Conservation (phyloP, 2,329 filamentous ascomycete genomes). For the Penicillium capsulatum region DNA sequence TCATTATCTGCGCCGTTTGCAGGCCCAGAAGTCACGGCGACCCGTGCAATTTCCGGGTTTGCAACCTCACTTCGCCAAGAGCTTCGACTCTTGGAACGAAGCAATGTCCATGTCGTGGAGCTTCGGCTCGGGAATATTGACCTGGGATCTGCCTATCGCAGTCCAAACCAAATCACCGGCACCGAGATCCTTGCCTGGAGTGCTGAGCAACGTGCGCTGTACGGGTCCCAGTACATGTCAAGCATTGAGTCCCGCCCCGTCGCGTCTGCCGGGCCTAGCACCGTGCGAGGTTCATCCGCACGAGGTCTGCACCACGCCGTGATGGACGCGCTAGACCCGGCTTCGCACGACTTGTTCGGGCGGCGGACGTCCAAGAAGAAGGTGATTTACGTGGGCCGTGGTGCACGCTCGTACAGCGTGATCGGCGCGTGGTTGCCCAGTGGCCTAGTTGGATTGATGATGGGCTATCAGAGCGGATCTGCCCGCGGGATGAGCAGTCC, state of each 20-base stretch:
- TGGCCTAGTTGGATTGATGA: slow-evolving; percentile 84
- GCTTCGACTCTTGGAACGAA: slow-evolving; percentile 63
- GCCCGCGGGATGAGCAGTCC: slow-evolving; percentile 18
- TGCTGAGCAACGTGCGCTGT: slow-evolving; percentile 51
- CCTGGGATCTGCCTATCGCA: slow-evolving; percentile 59
- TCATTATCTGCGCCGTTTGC: slow-evolving; percentile 44
- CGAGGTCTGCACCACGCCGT: slow-evolving; percentile 79
- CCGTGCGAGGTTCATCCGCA: slow-evolving; percentile 62
- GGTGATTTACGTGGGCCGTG: slow-evolving; percentile 75
- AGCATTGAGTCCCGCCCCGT: slow-evolving; percentile 42
- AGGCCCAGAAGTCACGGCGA: slow-evolving; percentile 80
- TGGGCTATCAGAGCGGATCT: slow-evolving; percentile 61
- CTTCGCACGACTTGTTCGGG: slow-evolving; percentile 40
- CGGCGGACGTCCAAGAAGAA: slow-evolving; percentile 40
- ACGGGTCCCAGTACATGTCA: slow-evolving; percentile 41
- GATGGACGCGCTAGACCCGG: slow-evolving; percentile 74
- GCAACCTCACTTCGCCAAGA: slow-evolving; percentile 75
- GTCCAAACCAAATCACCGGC: slow-evolving; percentile 40
- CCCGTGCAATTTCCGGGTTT: slow-evolving; percentile 80
- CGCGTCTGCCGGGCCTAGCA: slow-evolving; percentile 37
- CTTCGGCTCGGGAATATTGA: slow-evolving; percentile 91
- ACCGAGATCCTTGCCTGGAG: slow-evolving; percentile 60
- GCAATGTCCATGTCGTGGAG: slow-evolving; percentile 68
- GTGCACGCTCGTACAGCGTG: slow-evolving; percentile 77
- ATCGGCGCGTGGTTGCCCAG: slow-evolving; percentile 77